Base-by-base conservation (phyloP, 1,284 basidiomycete genomes). In the Irpex sp. region DNA sequence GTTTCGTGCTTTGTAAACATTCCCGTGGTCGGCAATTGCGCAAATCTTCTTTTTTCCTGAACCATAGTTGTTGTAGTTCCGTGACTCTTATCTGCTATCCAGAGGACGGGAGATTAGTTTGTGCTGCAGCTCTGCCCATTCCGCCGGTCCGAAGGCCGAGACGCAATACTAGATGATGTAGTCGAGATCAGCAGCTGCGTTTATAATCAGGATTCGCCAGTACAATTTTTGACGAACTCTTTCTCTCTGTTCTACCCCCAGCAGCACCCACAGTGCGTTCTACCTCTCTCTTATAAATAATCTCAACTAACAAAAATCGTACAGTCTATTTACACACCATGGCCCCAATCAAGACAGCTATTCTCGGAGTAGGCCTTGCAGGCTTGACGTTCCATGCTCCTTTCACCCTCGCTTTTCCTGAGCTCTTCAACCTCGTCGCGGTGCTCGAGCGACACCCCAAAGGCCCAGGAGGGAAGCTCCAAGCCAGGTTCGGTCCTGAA, bases 301-400 rank as follows among this genome's bases (percentile, higher is more conserved):
- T 43, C 8, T 43, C 8, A 15, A 43, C 39, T 11, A 43, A 43
- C 39, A 43, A 43, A 43, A 9, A 43, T 8, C 8, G 8, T 43
- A 9, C 39, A 43, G 26, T 26, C 39, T 43, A 43, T 15, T 43
- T 11, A 15, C 39, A 26, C 15, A 43, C 11, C 39, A 43, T 43
- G 39, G 39, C 76, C 56, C 86, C 87, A 31, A 88, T 93, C 70
- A 83, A 83, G 61, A 87, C 88, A 46, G 87, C 89, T 65, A 84
- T 92, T 9, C 79, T 93, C 17, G 92, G 91, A 39, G 86, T 90
- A 51, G 92, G 92, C 55, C 84, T 93, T 64, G 83, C 88, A 21
- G 88, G 88, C 31, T 77, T 89, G 58, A 89, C 88, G 13, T 93
- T 94, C 76, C 93, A 95, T 72, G 72, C 88, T 64, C 93, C 93